Base-by-base conservation (phyloP, 352 stramenopile species). In the Nothophytophthora sp. region DNA sequence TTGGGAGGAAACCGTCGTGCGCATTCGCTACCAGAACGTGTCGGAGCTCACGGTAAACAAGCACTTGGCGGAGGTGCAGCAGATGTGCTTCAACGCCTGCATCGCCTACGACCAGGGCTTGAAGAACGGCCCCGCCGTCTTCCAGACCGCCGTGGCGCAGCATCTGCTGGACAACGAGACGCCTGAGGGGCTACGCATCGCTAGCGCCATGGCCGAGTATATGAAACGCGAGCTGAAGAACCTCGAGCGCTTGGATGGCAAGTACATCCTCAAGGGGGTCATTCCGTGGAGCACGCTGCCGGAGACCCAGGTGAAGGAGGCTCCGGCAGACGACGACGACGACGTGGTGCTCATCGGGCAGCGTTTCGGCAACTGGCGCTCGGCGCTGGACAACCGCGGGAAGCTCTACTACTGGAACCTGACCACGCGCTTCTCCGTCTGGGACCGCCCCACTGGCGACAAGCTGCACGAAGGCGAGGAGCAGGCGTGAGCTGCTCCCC, bases 31-130 rank as follows among this genome's bases (percentile, higher is more conserved):
- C 41, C 66, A 90, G 60, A 90, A 97, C 44, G 91, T 99, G 18
- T 93, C 91, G 22, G 95, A 98, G 70, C 65, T 98, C 22, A 97
- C 92, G 2, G 92, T 99, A 20, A 98, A 98, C 76, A 98, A 98
- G 74, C 93, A 98, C 60, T 63, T 99, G 24, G 88, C 90, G 9
- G 82, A 98, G 63, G 95, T 98, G 37, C 96, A 99, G 65, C 94
- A 98, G 63, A 75, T 94, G 35, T 97, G 91, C 54, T 99, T 99
- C 60, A 88, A 95, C 34, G 88, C 96, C 24, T 96, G 90, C 42
- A 92, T 97, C 24, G 88, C 96, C 23, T 99, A 98, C 60, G 96
- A 99, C 75, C 83, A 96, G 44, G 81, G 71, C 3, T 68, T 93
- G 37, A 88, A 90, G 52, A 70, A 82, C 44, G 69, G 71, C 30